These are phyloP conservation scores for Aspergillus fructus DNA, from an alignment of 2,329 filamentous ascomycete genomes.

Conservation along the genomic window DNA sequence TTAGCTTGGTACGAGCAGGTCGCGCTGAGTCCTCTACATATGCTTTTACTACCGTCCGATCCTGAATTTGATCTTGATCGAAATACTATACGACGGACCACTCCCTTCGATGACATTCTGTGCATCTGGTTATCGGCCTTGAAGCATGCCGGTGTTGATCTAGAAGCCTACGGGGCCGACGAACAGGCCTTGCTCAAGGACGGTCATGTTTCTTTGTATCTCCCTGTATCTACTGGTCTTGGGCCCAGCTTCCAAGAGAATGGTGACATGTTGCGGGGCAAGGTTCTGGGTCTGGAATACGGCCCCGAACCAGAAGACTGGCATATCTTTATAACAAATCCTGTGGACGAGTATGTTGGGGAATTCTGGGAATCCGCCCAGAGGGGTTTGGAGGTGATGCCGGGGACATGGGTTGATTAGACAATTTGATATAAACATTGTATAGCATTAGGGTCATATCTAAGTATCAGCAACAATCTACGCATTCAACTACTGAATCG, in stretches of 20 bases:
- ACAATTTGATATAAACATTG: not conserved
- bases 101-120: not conserved
- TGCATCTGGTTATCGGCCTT: not conserved
- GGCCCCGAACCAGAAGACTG: not conserved
- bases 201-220: rapidly evolving
- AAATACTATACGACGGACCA: not conserved
- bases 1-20: no score
- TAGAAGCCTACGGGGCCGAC: not conserved
- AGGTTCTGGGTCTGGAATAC: not conserved
- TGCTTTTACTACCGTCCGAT: not conserved
- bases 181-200: not conserved
- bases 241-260: no score
- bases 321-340: not conserved
- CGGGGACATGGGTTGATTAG: not conserved
- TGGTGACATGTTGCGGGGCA: no score
- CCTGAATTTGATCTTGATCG: no score
- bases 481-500: no score
- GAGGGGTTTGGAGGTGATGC: not conserved
- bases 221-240: no score
- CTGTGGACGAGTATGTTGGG: not conserved
- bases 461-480: no score
- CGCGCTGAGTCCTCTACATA: not conserved
- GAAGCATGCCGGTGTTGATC: not conserved
- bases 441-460: no score
- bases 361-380: not conserved